These are phyloP conservation scores for Punica granatum DNA, from an alignment of 345 rosid genomes.

Conservation along the genomic window DNA sequence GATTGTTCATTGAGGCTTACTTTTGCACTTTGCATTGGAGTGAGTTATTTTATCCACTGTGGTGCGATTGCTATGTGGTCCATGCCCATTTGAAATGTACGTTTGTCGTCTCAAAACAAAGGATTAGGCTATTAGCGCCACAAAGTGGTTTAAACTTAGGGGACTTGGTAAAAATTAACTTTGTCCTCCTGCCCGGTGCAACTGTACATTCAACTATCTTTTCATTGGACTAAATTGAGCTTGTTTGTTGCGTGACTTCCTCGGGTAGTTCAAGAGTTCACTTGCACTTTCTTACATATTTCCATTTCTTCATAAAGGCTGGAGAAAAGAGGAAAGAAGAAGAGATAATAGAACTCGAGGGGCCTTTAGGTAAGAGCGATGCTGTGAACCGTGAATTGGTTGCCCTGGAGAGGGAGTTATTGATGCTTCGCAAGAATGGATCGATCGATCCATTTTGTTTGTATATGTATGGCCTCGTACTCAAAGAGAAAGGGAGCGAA, in stretches of 20 bases:
- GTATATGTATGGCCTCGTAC: constrained; percentile 81
- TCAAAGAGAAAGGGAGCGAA: constrained; percentile 82
- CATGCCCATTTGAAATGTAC: not conserved
- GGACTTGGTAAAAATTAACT: not conserved
- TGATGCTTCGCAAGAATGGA: constrained; percentile 61
- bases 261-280: not conserved
- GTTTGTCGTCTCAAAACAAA: not conserved
- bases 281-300: not conserved
- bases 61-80: not conserved
- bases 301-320: constrained; percentile 41
- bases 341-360: constrained; percentile 89
- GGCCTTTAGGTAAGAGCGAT: constrained; percentile 74
- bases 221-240: not conserved
- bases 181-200: not conserved
- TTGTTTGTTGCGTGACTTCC: not conserved
- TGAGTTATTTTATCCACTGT: not conserved
- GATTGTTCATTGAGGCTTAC: not conserved
- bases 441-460: constrained; percentile 74
- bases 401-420: constrained; percentile 75
- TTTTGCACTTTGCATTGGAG: not conserved
- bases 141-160: not conserved
- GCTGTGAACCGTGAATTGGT: constrained; percentile 67
- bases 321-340: constrained; percentile 97
- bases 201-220: not conserved
- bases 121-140: not conserved